A percentile compares a stretch with the other conserved stretches of the same genome.
These are phyloP conservation scores for Populus ilicifolia DNA, from an alignment of 345 rosid genomes.

Conservation along the genomic window DNA sequence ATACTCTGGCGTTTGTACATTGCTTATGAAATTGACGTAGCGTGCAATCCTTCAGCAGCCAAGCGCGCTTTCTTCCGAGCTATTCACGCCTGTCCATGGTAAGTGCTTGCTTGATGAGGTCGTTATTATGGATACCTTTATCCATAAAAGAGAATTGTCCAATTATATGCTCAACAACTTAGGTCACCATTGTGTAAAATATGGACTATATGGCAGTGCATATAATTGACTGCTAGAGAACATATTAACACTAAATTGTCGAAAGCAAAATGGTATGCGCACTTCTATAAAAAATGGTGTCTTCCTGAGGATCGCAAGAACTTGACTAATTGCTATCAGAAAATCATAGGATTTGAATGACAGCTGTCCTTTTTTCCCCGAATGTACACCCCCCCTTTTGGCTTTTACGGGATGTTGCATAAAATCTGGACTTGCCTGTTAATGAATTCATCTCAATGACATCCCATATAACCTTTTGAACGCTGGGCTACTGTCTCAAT, in stretches of 20 bases:
- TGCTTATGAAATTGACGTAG: slow-evolving; percentile 67
- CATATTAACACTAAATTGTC: no score
- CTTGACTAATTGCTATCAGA: no score
- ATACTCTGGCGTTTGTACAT: slow-evolving; percentile 86
- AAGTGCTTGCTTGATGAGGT: slow-evolving; percentile 14
- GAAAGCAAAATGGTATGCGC: no score
- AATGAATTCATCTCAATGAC: neutral
- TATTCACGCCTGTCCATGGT: slow-evolving; percentile 95
- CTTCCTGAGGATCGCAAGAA: no score
- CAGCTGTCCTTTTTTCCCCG: no score
- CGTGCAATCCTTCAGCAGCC: slow-evolving; percentile 56
- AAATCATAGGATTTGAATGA: no score
- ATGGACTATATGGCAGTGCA: no score
- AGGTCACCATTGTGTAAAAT: neutral
- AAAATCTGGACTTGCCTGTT: no score
- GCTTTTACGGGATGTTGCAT: no score
- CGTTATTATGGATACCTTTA: neutral
- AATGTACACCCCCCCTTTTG: no score
- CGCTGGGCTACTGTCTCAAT: neutral
- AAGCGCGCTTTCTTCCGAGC: slow-evolving; percentile 82
- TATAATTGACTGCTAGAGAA: no score
- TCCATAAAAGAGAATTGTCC: neutral
- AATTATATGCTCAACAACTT: neutral
- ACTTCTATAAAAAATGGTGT: no score
- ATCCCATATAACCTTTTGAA: neutral